Evolutionary conservation across 2,329 filamentous ascomycete species (phyloP).

Genomic region (Epichloe uncinata): DNA sequence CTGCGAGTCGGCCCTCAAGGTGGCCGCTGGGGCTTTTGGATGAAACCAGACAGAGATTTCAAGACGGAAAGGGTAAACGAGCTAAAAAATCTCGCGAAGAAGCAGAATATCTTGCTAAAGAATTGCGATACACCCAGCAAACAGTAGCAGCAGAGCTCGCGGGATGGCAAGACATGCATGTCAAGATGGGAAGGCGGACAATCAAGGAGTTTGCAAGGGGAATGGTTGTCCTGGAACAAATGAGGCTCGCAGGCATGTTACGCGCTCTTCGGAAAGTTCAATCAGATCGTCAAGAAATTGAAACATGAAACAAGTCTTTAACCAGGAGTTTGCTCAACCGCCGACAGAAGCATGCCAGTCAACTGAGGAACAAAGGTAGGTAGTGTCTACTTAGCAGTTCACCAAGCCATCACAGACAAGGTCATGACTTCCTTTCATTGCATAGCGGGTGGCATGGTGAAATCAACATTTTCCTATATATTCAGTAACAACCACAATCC

Average conservation of each 20-base stretch:
- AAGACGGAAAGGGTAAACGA: conserved; percentile 74
- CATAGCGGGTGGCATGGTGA: neutral
- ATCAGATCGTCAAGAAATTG: neutral
- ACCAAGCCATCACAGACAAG: no score
- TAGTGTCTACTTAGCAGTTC: no score
- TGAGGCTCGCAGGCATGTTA: conserved; percentile 66
- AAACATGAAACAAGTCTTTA: no score
- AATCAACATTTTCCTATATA: neutral
- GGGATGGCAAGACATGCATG: conserved; percentile 85
- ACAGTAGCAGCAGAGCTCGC: conserved; percentile 85
- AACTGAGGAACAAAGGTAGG: no score
- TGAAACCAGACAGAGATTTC: conserved; percentile 69
- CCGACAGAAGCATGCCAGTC: no score
- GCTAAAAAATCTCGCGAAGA: conserved; percentile 58
- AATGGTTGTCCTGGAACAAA: conserved; percentile 69
- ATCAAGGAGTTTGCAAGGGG: conserved; percentile 63
- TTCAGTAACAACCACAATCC: no score
- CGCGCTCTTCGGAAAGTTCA: conserved; percentile 56
- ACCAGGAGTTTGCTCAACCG: no score
- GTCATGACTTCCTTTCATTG: neutral
- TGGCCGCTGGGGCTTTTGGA: conserved; percentile 78
- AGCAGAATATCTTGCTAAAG: conserved; percentile 59
- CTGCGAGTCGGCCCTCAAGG: conserved; percentile 58
- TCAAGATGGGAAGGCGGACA: conserved; percentile 59
- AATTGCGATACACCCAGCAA: conserved; percentile 84